Percentiles rank a stretch among this genome's conserved stretches.
phyloP scores from a whole-genome alignment of 163 green algal species.

The Volvox carteri region DNA sequence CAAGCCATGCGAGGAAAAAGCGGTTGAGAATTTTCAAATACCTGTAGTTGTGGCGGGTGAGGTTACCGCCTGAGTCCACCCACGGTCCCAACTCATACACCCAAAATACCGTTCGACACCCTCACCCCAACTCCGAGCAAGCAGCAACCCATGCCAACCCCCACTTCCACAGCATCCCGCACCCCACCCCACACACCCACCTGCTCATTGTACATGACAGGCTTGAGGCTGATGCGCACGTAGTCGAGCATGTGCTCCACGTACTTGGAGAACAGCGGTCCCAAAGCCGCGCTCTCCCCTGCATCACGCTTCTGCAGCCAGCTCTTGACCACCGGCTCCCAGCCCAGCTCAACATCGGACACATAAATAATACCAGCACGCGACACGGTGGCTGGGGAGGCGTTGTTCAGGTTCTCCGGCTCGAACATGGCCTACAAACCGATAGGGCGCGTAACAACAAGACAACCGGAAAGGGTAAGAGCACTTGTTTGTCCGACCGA shows the following conservation, averaged over 20 bases:
- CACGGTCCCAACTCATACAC: too few species aligned
- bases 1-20: too few species aligned
- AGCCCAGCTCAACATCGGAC: conserved; percentile 91
- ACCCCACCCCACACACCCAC: conserved; percentile 13
- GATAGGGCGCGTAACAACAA: too few species aligned
- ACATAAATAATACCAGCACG: conserved; percentile 97
- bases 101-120: too few species aligned
- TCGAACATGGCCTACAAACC: conserved; percentile 87
- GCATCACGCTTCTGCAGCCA: conserved; percentile 84
- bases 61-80: too few species aligned
- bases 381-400: conserved; percentile 95
- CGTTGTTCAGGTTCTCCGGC: conserved; percentile 95
- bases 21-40: too few species aligned
- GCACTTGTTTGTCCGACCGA: too few species aligned
- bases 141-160: too few species aligned
- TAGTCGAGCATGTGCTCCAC: conserved; percentile 85
- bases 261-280: conserved; percentile 87
- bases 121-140: too few species aligned
- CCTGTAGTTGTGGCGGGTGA: too few species aligned
- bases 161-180: too few species aligned
- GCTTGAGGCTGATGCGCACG: conserved; percentile 79
- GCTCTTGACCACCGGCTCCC: conserved; percentile 87
- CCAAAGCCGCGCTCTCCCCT: conserved; percentile 74
- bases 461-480: too few species aligned
- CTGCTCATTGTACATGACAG: conserved; percentile 91